These are phyloP conservation scores for Russula dissimulans DNA, from an alignment of 768 basidiomycete genomes.

Conservation along the genomic window DNA sequence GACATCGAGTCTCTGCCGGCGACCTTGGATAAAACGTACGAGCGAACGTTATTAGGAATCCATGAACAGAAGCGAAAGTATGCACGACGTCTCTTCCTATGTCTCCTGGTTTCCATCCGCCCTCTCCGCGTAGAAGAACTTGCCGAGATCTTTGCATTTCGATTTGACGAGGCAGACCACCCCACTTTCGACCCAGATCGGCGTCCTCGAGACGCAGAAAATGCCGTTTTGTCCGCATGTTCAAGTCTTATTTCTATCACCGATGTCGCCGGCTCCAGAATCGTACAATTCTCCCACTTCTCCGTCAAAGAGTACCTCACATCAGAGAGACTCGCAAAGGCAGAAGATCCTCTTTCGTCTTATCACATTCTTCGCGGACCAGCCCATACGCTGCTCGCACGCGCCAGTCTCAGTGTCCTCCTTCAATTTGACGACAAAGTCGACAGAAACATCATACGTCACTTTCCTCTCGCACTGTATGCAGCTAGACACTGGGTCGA, in stretches of 20 bases:
- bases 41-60: not conserved
- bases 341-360: not conserved
- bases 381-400: not conserved
- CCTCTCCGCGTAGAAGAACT: not conserved
- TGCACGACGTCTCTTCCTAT: constrained; percentile 2
- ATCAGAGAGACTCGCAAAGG: not conserved
- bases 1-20: not conserved
- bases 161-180: not conserved
- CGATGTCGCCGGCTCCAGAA: not conserved
- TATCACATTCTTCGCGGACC: not conserved
- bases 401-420: not conserved
- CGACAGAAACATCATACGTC: not conserved
- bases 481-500: constrained; percentile 7
- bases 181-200: not conserved
- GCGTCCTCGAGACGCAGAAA: not conserved
- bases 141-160: not conserved
- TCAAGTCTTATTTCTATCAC: not conserved
- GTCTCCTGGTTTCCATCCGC: not conserved
- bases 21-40: constrained; percentile 2
- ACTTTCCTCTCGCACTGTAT: not conserved
- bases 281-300: not conserved
- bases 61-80: not conserved
- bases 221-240: not conserved
- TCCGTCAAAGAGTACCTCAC: constrained; percentile 9
- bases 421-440: not conserved